Base-by-base conservation (phyloP, 164 flowering plant species). In the Taxillus chinensis region DNA sequence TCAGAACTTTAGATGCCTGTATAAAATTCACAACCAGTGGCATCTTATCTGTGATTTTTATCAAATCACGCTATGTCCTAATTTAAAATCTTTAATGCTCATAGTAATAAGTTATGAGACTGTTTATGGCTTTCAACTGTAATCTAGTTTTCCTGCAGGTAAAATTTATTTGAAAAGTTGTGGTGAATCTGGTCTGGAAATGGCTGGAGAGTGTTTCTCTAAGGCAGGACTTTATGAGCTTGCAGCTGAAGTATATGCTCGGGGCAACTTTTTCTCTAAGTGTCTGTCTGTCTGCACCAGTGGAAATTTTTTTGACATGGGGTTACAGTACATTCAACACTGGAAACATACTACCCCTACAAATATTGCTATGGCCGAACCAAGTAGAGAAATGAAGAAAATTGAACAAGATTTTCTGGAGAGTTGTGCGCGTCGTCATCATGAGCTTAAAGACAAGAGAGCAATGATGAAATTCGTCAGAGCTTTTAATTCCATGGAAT, bases 401-500 rank as follows among this genome's bases (percentile, higher is more conserved):
- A 63, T 64, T 11, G 66, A 53, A 16, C 75, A 68, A 39, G 27
- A 62, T 11, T 75, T 68, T 62, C 62, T 66, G 13, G 70, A 69
- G 60, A 65, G 59, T 27, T 67, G 74, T 53, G 76, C 76, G 13
- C 42, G 17, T 41, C 59, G 61, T 40, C 64, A 52, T 52, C 49
- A 67, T 14, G 52, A 41, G 45, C 57, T 39, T 45, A 59, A 68
- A 27, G 72, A 76, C 53, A 72, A 39, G 4, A 48, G 39, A 39
- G n/a, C 62, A 3, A 64, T 76, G 72, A 73, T 76, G 79, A 64
- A 65, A 41, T 75, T 64, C 55, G 72, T 76, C 2, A 63, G 64
- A 46, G 65, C 66, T 38, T 73, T 76, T 54, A 45, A 16, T 10
- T 64, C 74, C 7, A 60, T 64, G 53, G 74, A 67, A 12, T 73